Evolutionary conservation across 1,284 basidiomycete genomes (phyloP).

Genomic region (Meira nashicola): DNA sequence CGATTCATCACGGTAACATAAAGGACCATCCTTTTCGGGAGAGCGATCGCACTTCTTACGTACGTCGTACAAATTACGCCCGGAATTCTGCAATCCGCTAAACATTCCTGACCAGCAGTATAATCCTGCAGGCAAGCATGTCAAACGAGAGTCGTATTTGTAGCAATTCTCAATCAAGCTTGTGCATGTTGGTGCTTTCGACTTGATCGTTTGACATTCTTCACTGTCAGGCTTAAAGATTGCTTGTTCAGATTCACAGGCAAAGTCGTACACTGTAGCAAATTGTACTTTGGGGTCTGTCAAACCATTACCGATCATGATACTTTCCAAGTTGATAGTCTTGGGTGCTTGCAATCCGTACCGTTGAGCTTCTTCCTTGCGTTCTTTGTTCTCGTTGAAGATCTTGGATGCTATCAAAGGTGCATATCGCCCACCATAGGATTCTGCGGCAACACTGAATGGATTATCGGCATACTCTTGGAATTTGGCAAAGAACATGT

Average conservation of each 20-base stretch:
- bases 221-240: slow-evolving; percentile 67
- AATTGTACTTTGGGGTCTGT: slow-evolving; percentile 52
- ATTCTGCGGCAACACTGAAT: slow-evolving; percentile 57
- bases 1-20: slow-evolving; percentile 61
- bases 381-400: slow-evolving; percentile 47
- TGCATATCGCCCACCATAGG: slow-evolving; percentile 62
- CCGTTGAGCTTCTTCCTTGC: slow-evolving; percentile 8
- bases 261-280: slow-evolving; percentile 67
- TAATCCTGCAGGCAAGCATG: slow-evolving; percentile 59
- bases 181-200: slow-evolving; percentile 69
- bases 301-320: slow-evolving; percentile 52
- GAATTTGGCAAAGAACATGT: slow-evolving; percentile 68
- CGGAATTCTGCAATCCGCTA: slow-evolving; percentile 57
- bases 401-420: slow-evolving; percentile 48
- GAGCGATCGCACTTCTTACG: slow-evolving; percentile 68
- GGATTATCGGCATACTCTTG: slow-evolving; percentile 43
- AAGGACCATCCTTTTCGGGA: slow-evolving; percentile 60
- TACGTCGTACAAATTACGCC: slow-evolving; percentile 69
- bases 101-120: slow-evolving; percentile 57
- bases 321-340: slow-evolving; percentile 45
- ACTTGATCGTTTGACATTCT: slow-evolving; percentile 63
- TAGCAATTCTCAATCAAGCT: slow-evolving; percentile 56
- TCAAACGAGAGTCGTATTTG: slow-evolving; percentile 51
- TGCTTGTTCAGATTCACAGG: slow-evolving; percentile 62
- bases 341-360: slow-evolving; percentile 21